Evolutionary conservation across 1,284 basidiomycete species (phyloP), one percentile per base, ranked within the genome.

Genomic region (Stygiomarasmius scandens): DNA sequence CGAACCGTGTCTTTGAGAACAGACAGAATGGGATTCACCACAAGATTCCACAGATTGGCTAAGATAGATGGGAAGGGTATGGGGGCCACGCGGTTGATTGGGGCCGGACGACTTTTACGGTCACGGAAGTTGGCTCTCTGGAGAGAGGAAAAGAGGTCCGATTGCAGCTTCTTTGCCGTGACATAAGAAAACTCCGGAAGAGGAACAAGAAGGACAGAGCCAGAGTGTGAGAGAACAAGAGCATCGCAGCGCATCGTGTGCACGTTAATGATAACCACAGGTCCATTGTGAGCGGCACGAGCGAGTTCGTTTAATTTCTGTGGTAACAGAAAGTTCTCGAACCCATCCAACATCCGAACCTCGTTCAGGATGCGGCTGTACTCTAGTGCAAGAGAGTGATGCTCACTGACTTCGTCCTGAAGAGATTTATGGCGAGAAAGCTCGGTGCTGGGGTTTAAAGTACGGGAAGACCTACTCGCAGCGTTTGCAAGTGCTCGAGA

Each of bases 211-310:
- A 58, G 12, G 25, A 57, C 52, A 3, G 4, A 24, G 1, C 52
- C 56, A 10, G 34, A 20, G 3, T 24, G 25, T 2, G 49, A 41
- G 27, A 52, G 25, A 12, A 55, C 48, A 12, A 58, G 38, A 38
- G 54, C 60, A 46, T 56, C 51, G 44, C 47, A 53, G 29, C 46
- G 11, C 20, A 19, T 20, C 19, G 0, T n/a, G 34, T 36, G 32
- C 48, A 59, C 24, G 43, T 49, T 59, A 3, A 61, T 53, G 48
- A 56, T 24, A 12, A 58, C 57, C 9, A 61, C 55, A 19, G 60
- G 60, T 2, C 60, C 60, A 32, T 34, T 22, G 16, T 47, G 8
- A 22, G 54, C 50, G 24, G 57, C 56, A 12, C 32, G n/a, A 3
- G 44, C 2, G 2, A 58, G 45, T 20, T 52, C 23, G 2, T 36